phyloP scores from a whole-genome alignment of 768 basidiomycete genomes.

The Tephrocybe sp. region DNA sequence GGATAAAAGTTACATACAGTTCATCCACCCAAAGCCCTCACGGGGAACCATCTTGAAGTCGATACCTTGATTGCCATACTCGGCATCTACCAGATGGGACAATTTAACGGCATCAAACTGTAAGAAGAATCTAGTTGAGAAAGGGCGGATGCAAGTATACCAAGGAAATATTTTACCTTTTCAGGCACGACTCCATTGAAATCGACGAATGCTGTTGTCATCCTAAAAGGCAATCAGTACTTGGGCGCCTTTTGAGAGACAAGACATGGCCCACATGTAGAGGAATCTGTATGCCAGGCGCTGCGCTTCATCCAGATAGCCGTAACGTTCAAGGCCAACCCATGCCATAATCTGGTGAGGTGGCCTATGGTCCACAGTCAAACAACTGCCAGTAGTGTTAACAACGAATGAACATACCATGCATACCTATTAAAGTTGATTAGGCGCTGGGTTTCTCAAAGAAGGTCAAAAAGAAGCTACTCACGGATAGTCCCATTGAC shows the following conservation, averaged over 20 bases:
- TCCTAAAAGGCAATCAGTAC: conserved; percentile 42
- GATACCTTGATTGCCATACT: conserved; percentile 94
- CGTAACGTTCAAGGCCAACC: conserved; percentile 96
- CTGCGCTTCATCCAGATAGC: conserved; percentile 90
- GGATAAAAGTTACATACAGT: conserved; percentile 50
- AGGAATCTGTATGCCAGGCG: conserved; percentile 93
- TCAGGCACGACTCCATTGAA: conserved; percentile 98
- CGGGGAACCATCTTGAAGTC: conserved; percentile 98
- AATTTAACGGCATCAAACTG: conserved; percentile 96
- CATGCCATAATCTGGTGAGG: conserved; percentile 98
- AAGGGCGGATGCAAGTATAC: not conserved
- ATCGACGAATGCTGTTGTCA: conserved; percentile 92
- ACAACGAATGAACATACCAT: conserved; percentile 36
- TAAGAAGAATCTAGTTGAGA: conserved; percentile 1
- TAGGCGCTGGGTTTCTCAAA: conserved; percentile 10
- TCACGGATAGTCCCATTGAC: conserved; percentile 98
- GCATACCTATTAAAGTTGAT: conserved; percentile 51
- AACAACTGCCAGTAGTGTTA: too few relatives aligned
- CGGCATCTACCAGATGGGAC: conserved; percentile 94
- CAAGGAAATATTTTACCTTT: conserved; percentile 53
- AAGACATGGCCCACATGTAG: conserved; percentile 68
- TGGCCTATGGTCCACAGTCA: conserved; percentile 47
- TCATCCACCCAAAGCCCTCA: conserved; percentile 99
- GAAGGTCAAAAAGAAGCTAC: conserved; percentile 28
- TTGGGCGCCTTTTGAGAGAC: not conserved